These are phyloP conservation scores for Linaria vulgaris DNA, from an alignment of 257 asterid genomes.

Conservation along the genomic window DNA sequence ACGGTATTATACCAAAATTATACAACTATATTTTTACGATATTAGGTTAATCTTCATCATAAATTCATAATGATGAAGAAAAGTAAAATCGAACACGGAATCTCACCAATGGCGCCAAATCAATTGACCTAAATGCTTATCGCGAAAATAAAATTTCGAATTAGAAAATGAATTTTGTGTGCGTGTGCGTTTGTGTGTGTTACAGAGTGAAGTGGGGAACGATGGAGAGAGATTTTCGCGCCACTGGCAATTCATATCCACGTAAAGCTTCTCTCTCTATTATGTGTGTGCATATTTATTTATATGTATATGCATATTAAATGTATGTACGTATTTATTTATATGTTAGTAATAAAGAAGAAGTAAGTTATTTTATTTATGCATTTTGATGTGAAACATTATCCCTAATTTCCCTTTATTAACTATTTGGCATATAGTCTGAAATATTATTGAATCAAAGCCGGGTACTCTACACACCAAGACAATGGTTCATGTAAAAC, in stretches of 20 bases:
- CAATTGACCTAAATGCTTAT: neutral
- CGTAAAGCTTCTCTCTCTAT: neutral
- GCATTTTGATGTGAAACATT: no score
- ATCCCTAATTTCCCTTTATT: no score
- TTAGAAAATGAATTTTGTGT: slow-evolving; percentile 19
- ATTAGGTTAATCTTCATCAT: neutral
- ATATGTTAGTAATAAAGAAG: no score
- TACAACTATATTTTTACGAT: neutral
- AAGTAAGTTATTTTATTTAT: no score
- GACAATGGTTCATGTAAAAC: no score
- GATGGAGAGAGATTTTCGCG: slow-evolving; percentile 41
- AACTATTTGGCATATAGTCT: no score
- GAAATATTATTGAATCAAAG: no score
- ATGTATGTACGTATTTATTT: no score
- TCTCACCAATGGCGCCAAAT: slow-evolving; percentile 5
- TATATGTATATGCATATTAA: no score
- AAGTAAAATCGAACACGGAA: neutral
- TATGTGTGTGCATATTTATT: no score
- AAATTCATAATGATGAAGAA: neutral
- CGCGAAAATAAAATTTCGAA: neutral
- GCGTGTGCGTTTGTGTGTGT: neutral
- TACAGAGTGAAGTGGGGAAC: slow-evolving; percentile 10
- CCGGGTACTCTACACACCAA: no score
- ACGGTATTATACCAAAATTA: neutral
- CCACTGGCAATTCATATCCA: slow-evolving; percentile 7